Base-by-base conservation (phyloP, 2,329 filamentous ascomycete genomes). In the Colletotrichum graminicola region DNA sequence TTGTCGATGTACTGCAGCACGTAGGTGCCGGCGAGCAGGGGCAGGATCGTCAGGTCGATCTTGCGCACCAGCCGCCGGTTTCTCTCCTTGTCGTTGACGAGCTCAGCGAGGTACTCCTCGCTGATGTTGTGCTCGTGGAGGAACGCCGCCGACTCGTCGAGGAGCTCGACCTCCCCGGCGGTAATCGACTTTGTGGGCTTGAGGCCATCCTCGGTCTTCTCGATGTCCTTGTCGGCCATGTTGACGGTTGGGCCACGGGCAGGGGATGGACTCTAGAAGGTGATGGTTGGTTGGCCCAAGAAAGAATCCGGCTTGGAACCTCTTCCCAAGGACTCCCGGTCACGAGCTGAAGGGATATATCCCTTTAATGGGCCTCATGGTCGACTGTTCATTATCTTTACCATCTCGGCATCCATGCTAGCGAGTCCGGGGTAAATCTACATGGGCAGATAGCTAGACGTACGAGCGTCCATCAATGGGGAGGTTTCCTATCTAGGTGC, bases 1-100 rank as follows among this genome's bases (percentile, higher is more conserved):
- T 89, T 90, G 77, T 89, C 87, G 74, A 88, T 85, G 71, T 86
- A 88, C 73, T 89, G 87, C 7, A 89, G 79, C 3, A 85, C 77
- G 59, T 84, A 87, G 0, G 85, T 87, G 1, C 83, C 82, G 47
- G 82, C 82, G 3, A 90, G 82, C 7, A 89, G 79, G 0, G 87
- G 88, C 72, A 89, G 80, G 11, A 89, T 74, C 0, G 83, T 76
- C 68, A 83, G 79, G 69, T 89, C 87, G 55, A 89, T 84, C 66
- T 84, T 86, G 21, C 82, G 79, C 34, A 82, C 78, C 8, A 82
- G 75, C 14, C 74, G 68, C 43, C 77, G 76, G 70, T 76, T 75
- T 45, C 70, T 64, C 14, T 73, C 73, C 29, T 80, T 75, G 72
- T 89, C 86, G 47, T 80, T 76, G 5, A 88, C 78, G 18, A 88